A percentile compares a stretch with the other conserved stretches of the same genome.
These are phyloP conservation scores for Bryum argenteum DNA, from an alignment of 225 moss, liverwort and hornwort species.

Conservation along the genomic window DNA sequence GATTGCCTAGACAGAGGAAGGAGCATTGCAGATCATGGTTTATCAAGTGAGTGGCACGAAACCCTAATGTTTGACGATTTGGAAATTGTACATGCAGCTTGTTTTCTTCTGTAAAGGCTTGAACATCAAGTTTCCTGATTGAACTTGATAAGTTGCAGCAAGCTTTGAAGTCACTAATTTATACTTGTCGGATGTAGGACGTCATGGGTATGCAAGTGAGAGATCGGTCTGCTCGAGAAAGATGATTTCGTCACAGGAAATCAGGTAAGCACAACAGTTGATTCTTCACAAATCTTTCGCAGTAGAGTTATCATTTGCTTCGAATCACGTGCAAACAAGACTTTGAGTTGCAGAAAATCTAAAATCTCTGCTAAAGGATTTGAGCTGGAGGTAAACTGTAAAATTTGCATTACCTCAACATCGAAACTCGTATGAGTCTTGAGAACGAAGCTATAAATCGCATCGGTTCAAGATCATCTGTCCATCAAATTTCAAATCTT, in stretches of 20 bases:
- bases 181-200: slow-evolving; percentile 1
- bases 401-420: too few species aligned
- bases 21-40: slow-evolving; percentile 23
- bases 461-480: too few species aligned
- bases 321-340: not conserved
- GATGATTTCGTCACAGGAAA: slow-evolving; percentile 2
- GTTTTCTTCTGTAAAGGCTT: not conserved
- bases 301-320: not conserved
- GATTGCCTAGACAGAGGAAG: slow-evolving; percentile 24
- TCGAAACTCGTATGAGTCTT: too few species aligned
- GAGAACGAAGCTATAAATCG: too few species aligned
- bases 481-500: too few species aligned
- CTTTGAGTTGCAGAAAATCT: too few species aligned
- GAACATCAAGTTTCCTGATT: not conserved
- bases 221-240: slow-evolving; percentile 10
- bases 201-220: slow-evolving; percentile 14
- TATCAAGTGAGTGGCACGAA: slow-evolving; percentile 23
- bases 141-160: not conserved
- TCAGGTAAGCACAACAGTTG: not conserved
- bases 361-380: too few species aligned
- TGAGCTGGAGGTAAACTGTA: too few species aligned
- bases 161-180: not conserved
- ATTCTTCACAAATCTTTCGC: too few species aligned
- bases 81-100: not conserved
- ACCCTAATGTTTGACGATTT: not conserved